Percentiles rank a stretch among this genome's conserved stretches.
phyloP scores from a whole-genome alignment of 495 filamentous ascomycete genomes.

The Daldinia loculata region DNA sequence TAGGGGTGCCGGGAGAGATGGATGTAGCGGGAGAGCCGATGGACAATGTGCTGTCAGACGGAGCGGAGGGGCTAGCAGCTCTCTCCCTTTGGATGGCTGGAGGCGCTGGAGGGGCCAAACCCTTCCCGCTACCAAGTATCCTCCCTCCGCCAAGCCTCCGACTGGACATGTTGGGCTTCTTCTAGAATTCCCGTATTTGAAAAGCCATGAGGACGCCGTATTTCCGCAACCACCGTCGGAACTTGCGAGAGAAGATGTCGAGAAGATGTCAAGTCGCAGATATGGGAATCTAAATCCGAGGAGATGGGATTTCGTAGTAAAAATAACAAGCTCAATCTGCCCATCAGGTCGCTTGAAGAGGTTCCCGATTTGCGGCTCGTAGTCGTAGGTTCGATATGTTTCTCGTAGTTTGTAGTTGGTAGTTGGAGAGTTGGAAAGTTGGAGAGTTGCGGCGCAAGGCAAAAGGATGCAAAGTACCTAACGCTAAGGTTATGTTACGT shows the following conservation, averaged over 20 bases:
- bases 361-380: neutral
- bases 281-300: conserved; percentile 1
- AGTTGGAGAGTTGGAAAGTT: conserved; percentile 1
- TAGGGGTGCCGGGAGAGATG: conserved; percentile 40
- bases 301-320: neutral
- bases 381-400: neutral
- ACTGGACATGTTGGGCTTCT: conserved; percentile 67
- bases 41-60: conserved; percentile 63
- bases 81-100: conserved; percentile 43
- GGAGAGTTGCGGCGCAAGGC: conserved; percentile 30
- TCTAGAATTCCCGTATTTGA: conserved; percentile 20
- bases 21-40: conserved; percentile 54
- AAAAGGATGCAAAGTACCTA: conserved; percentile 10
- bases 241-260: conserved; percentile 11
- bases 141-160: conserved; percentile 89
- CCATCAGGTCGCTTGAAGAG: neutral
- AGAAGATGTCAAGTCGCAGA: conserved; percentile 5
- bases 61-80: conserved; percentile 56
- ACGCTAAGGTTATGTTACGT: neutral
- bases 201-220: conserved; percentile 31
- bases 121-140: conserved; percentile 83
- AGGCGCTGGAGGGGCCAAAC: conserved; percentile 70
- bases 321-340: neutral
- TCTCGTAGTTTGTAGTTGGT: conserved; percentile 4
- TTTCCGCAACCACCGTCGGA: conserved; percentile 13